Base-by-base conservation (phyloP, 1,284 basidiomycete species). In the Austroboletus niveus region DNA sequence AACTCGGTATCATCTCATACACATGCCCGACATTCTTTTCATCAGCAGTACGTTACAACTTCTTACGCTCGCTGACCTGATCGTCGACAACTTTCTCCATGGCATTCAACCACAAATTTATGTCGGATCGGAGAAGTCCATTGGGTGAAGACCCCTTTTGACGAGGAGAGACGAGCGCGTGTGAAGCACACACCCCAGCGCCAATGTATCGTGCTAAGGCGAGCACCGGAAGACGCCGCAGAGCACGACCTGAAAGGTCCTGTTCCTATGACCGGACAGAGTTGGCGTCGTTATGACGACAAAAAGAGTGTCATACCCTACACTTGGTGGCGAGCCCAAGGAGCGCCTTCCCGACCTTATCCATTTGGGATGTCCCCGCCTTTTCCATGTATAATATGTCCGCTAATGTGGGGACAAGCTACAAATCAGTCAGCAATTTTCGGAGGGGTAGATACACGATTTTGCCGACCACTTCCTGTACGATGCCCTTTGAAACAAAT, bases 221-320 rank as follows among this genome's bases (percentile, higher is more conserved):
- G 31, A 99, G 79, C 29, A 98, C 90, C 1, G 96, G 96, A 17
- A 99, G 76, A 9, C 93, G 82, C 12, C 96, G 83, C 8, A 99
- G 77, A 4, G 92, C 87, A 43, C 95, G 84, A 15, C 96, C 95
- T 9, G 95, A 97, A 74, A 96, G 82, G n/a, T 82, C 82, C 68
- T 91, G 79, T 31, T 72, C 69, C 83, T 83, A 32, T 38, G 20
- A 49, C 52, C 6, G 40, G 32, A 10, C 3, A 45, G 11, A 24
- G 38, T 57, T 52, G 11, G 45, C 17, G 47, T 35, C 32, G 35
- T 8, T 35, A 51, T 20, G 15, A 6, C n/a, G 35, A 36, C 24
- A 44, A 42, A 11, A 45, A 48, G 43, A 48, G 8, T 32, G 22
- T 3, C 66, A 45, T 71, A 94, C 93, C 64, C 81, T 77, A 69